Evolutionary conservation across 2,329 filamentous ascomycete species (phyloP), one percentile per base, ranked within the genome.

Genomic region (Pseudovirgaria hyperparasitica): DNA sequence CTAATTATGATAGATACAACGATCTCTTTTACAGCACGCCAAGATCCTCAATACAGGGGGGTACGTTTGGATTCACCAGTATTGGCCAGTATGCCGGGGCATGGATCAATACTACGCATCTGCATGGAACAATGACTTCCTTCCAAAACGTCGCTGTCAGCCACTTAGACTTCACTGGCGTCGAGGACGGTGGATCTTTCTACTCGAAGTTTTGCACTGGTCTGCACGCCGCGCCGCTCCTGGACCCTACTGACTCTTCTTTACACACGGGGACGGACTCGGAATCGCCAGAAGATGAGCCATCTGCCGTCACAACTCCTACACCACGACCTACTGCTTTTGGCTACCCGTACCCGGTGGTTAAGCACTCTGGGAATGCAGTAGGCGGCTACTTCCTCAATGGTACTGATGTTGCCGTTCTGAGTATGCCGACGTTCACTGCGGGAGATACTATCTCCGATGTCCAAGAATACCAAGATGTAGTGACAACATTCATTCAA

Each of bases 381-480:
- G 40, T 63, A 17, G 51, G 52, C 9, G 62, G 63, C 2, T 67
- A 65, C 37, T 62, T 55, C 28, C 52, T 62, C 9, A 51, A 57
- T 17, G 45, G 49, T 2, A 35, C 44, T 5, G 53, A 67, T 34
- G 50, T 61, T 7, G 62, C 57, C 11, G 52, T 67, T 13, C 50
- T 67, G n/a, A 53, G 51, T 19, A 52, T 65, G 7, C 45, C 50
- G 2, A 52, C 45, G 6, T 67, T 64, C 29, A 36, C 45, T 9
- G 32, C 32, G 3, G 16, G 20, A 3, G 23, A 27, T 6, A 41
- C 42, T 2, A 40, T 40, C 6, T 40, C 42, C 8, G 24, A 16
- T 22, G 36, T 39, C 3, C 41, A 48, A 29, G 40, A 45, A 4
- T 64, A 58, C 31, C 54, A 57, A 27, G 40, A 50, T 26, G 38